Percentiles rank a stretch among this genome's conserved stretches.
These are phyloP conservation scores for Tubosaeta sp. DNA, from an alignment of 768 basidiomycete genomes.

Conservation along the genomic window DNA sequence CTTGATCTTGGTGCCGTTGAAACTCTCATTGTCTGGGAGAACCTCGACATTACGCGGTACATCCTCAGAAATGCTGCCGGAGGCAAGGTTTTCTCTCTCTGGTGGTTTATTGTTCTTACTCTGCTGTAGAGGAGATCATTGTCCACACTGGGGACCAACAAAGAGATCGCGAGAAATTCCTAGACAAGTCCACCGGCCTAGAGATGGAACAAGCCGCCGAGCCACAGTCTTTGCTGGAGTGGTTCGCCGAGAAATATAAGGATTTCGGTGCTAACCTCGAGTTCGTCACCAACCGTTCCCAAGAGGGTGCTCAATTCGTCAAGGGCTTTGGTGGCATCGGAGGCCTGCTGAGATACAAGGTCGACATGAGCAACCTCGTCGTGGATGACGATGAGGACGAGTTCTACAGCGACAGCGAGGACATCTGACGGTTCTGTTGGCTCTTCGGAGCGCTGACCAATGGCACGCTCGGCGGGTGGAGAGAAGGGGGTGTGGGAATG, in stretches of 20 bases:
- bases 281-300: constrained; percentile 94
- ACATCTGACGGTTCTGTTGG: constrained; percentile 83
- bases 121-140: constrained; percentile 68
- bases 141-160: constrained; percentile 81
- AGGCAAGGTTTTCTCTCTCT: constrained; percentile 41
- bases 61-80: constrained; percentile 87
- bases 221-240: constrained; percentile 86
- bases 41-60: constrained; percentile 87
- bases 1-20: constrained; percentile 96
- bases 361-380: constrained; percentile 84
- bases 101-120: background rate
- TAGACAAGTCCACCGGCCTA: constrained; percentile 88
- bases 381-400: constrained; percentile 81
- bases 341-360: constrained; percentile 93
- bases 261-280: constrained; percentile 95
- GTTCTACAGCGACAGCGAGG: constrained; percentile 73
- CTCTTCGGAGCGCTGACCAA: constrained; percentile 72
- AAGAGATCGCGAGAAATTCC: constrained; percentile 91
- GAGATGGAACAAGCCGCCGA: constrained; percentile 93
- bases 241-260: constrained; percentile 99
- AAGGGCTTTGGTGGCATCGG: constrained; percentile 99
- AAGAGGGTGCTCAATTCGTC: constrained; percentile 97
- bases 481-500: constrained; percentile 3
- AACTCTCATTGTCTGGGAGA: constrained; percentile 98
- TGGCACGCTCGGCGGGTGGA: constrained; percentile 58